Evolutionary conservation across 768 basidiomycete species (phyloP).

Genomic region (Hirschioporus abietinus): DNA sequence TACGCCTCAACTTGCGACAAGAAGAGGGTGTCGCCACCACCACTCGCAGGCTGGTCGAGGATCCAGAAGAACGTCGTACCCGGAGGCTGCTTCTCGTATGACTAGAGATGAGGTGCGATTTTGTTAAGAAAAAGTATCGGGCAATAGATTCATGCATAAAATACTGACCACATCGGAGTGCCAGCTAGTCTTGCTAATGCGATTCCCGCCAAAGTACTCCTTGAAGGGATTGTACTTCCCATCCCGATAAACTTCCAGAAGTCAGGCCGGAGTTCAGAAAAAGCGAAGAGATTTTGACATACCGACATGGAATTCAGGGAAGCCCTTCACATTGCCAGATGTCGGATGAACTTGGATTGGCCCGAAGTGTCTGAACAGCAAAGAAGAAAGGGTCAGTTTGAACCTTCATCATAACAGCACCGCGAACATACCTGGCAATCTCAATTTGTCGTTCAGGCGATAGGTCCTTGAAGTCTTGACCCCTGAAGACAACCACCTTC

Average conservation of each 20-base stretch:
- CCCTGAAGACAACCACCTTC: constrained; percentile 50
- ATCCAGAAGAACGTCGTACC: constrained; percentile 54
- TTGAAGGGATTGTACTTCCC: constrained; percentile 35
- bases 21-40: constrained; percentile 54
- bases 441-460: constrained; percentile 47
- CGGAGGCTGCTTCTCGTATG: constrained; percentile 52
- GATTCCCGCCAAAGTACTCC: constrained; percentile 38
- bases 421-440: constrained; percentile 32
- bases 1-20: constrained; percentile 55
- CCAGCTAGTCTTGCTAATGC: constrained; percentile 40
- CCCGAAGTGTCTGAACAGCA: constrained; percentile 17
- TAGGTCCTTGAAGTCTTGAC: constrained; percentile 61
- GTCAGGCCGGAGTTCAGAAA: background rate
- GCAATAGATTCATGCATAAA: background rate
- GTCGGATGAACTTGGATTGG: constrained; percentile 26
- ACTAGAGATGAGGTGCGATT: constrained; percentile 20
- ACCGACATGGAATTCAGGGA: constrained; percentile 57
- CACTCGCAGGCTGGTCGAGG: constrained; percentile 32
- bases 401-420: background rate
- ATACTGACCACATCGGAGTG: constrained; percentile 48
- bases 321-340: constrained; percentile 46
- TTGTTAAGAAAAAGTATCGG: background rate
- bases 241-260: constrained; percentile 43
- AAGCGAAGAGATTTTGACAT: constrained; percentile 14
- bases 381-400: background rate